Evolutionary conservation across 148 eudicot species (phyloP).

Genomic region (Pharnaceum exiguum): DNA sequence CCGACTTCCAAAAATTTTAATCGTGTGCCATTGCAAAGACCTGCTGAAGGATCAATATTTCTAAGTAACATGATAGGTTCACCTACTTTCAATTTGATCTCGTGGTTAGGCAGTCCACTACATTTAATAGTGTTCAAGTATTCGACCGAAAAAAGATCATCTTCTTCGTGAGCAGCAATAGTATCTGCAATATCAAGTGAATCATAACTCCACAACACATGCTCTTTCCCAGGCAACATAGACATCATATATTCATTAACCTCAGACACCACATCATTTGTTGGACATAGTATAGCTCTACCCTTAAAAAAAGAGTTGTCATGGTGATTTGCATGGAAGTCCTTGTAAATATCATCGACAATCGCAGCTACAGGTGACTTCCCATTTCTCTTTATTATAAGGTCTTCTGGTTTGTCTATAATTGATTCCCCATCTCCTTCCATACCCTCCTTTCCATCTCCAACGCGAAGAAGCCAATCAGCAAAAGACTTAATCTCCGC

Average conservation of each 20-base stretch:
- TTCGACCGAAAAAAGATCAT: not conserved
- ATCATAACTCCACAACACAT: not conserved
- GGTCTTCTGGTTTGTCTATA: not conserved
- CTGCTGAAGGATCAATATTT: not conserved
- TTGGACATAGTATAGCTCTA: not conserved
- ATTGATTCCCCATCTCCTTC: not conserved
- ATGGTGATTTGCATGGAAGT: not conserved
- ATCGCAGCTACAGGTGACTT: not conserved
- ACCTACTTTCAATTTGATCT: not conserved
- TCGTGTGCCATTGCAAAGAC: not conserved
- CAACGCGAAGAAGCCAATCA: not conserved
- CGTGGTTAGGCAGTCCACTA: not conserved
- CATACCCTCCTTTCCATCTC: not conserved
- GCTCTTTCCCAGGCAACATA: not conserved
- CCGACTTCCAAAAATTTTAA: not conserved
- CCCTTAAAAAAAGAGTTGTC: too few relatives aligned
- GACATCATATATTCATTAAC: not conserved
- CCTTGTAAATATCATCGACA: not conserved
- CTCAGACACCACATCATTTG: not conserved
- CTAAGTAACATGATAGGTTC: not conserved
- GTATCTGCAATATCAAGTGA: not conserved
- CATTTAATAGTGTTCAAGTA: constrained; percentile 2
- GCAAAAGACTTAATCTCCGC: not conserved
- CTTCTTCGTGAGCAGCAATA: too few relatives aligned
- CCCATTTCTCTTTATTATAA: not conserved